A percentile compares a stretch with the other conserved stretches of the same genome.
phyloP scores from a whole-genome alignment of 306 rosid species.

The Corylus americana region DNA sequence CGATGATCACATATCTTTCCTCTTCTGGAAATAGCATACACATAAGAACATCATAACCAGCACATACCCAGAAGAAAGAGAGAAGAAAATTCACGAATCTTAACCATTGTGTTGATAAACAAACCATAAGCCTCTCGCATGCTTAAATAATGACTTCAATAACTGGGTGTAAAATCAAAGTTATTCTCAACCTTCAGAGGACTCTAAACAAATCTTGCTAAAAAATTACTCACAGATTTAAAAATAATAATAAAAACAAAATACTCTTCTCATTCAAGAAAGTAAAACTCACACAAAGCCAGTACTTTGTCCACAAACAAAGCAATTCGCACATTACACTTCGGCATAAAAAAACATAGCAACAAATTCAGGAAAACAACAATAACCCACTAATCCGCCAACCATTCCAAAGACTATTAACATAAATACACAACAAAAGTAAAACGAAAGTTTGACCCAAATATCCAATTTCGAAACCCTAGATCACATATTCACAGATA shows the following conservation, averaged over 20 bases:
- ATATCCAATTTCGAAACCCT: neutral
- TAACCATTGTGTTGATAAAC: neutral
- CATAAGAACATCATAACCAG: neutral
- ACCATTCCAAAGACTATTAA: no score
- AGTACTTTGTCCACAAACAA: neutral
- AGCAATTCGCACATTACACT: neutral
- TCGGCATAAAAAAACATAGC: neutral
- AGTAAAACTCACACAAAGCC: neutral
- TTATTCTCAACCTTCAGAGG: neutral
- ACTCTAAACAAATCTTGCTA: neutral
- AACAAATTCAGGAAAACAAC: neutral
- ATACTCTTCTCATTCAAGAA: neutral
- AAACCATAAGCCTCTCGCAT: neutral
- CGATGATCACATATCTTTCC: neutral
- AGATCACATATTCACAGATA: neutral
- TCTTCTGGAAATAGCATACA: neutral
- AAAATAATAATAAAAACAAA: neutral
- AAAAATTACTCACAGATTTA: neutral
- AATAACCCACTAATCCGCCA: no score
- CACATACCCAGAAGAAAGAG: neutral
- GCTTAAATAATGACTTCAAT: neutral
- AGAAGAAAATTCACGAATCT: no score
- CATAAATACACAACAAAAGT: neutral
- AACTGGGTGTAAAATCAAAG: neutral
- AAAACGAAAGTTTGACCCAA: neutral